Base-by-base conservation (phyloP, 2,329 filamentous ascomycete species). In the Sclerotinia subarctica region DNA sequence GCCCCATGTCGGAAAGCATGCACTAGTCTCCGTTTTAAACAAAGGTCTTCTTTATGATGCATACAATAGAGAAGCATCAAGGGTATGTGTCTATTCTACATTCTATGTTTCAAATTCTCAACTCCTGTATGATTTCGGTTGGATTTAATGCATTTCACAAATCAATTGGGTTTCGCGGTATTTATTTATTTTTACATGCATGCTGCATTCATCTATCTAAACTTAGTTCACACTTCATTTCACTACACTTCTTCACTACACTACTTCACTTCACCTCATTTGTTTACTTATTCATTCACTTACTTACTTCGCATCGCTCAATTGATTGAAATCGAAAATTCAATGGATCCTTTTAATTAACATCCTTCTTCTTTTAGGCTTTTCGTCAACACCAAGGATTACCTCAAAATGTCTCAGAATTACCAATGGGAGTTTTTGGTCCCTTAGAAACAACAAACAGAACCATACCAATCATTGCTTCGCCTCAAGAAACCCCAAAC, bases 1-100 rank as follows among this genome's bases (percentile, higher is more conserved):
- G 77, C 84, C 83, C 75, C 83, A 89, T 79, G 86, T 90, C 78
- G 84, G 87, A 78, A 85, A 83, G 74, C 86, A 88, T 79, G 86
- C 87, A 73, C 81, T 90, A 75, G 85, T 90, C 68, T 83, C 83
- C 69, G 81, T 88, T 71, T 79, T 90, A 72, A 88, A 89, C 78
- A 85, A 86, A 78, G 87, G 87, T 68, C 82, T 90, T 64, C 78
- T 87, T 73, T 89, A 87, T 78, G 81, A 85, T 76, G 84, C 83
- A 59, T 81, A 86, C 66, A 85, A 89, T 77, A 81, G 86, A 73
- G 82, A 88, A 70, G 52, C 67, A 44, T 70, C 70, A 67, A 69
- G 71, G 69, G 76, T 78, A 74, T 64, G 75, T 74, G 60, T 29
- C 13, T 29, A 15, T 46, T 35, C 3, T 17, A 24, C 35, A 35